A percentile compares a stretch with the other conserved stretches of the same genome.
phyloP scores from a whole-genome alignment of 2,329 filamentous ascomycete species.

The Hymenoscyphus repandus region DNA sequence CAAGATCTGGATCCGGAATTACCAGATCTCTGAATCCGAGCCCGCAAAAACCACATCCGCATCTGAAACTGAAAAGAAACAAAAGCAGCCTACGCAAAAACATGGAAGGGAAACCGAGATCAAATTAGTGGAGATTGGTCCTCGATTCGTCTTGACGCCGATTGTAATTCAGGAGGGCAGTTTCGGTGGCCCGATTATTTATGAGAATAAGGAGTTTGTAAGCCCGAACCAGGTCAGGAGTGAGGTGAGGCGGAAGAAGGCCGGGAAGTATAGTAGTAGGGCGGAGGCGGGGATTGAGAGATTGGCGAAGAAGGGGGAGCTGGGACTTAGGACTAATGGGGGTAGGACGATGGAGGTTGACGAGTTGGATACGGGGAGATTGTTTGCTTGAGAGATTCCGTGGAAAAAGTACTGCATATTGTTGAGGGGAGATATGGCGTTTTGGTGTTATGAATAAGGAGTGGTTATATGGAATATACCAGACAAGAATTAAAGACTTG shows the following conservation, averaged over 20 bases:
- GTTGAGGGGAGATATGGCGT: no score
- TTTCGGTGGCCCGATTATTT: constrained; percentile 94
- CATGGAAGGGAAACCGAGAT: constrained; percentile 67
- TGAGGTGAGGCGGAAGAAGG: constrained; percentile 72
- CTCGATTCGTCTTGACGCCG: constrained; percentile 85
- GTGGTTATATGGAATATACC: no score
- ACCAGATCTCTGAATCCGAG: constrained; percentile 85
- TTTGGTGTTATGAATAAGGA: no score
- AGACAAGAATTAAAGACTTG: no score
- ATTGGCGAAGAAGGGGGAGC: constrained; percentile 65
- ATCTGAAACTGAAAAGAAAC: constrained; percentile 38
- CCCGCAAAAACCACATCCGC: constrained; percentile 40
- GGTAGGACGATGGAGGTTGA: constrained; percentile 58
- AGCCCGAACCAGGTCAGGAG: constrained; percentile 90
- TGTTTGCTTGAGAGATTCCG: constrained; percentile 57
- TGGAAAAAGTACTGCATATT: no score
- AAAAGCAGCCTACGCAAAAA: constrained; percentile 40
- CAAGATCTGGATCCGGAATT: constrained; percentile 94
- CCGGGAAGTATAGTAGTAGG: constrained; percentile 70
- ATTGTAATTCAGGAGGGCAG: constrained; percentile 93
- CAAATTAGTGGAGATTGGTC: constrained; percentile 86
- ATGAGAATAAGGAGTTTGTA: constrained; percentile 96
- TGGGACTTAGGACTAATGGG: constrained; percentile 68
- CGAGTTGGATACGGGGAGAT: constrained; percentile 68
- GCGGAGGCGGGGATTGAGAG: constrained; percentile 70